Evolutionary conservation across 495 filamentous ascomycete genomes (phyloP).

Genomic region (Hyaloscypha hepaticicola): DNA sequence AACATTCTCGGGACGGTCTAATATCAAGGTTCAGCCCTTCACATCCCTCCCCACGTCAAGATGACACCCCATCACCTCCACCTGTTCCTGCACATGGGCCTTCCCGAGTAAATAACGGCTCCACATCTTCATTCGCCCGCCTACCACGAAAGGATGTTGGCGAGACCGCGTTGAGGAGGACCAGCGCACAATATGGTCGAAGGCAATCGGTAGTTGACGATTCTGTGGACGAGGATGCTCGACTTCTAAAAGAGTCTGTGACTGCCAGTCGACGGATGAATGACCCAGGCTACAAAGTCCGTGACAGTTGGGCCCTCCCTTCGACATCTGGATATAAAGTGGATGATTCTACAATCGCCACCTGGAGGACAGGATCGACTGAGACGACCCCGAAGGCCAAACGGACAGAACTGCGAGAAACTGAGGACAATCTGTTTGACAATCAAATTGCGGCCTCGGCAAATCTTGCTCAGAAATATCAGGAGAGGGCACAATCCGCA

Average conservation of each 20-base stretch:
- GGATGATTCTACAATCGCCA: conserved; percentile 35
- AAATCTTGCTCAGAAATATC: conserved; percentile 48
- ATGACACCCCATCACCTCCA: conserved; percentile 26
- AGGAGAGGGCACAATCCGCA: conserved; percentile 32
- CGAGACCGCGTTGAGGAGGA: conserved; percentile 49
- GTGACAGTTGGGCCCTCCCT: conserved; percentile 30
- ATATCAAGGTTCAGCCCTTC: conserved; percentile 44
- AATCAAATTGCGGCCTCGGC: conserved; percentile 37
- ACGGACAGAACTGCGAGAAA: conserved; percentile 6
- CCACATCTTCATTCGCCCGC: neutral
- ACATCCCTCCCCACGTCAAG: conserved; percentile 25
- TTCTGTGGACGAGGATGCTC: conserved; percentile 68
- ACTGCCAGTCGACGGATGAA: conserved; percentile 42
- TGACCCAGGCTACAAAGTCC: conserved; percentile 38
- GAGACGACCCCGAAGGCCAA: conserved; percentile 28
- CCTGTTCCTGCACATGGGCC: conserved; percentile 38
- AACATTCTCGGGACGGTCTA: conserved; percentile 62
- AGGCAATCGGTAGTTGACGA: conserved; percentile 45
- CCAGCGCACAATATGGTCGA: conserved; percentile 43
- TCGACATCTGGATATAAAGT: conserved; percentile 36
- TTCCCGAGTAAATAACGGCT: conserved; percentile 22
- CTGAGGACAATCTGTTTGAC: conserved; percentile 44
- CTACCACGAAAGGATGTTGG: conserved; percentile 18
- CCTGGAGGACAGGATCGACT: conserved; percentile 32
- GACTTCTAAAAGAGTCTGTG: conserved; percentile 61